Conservation (phyloP, 192 early-diverging fungal genomes). For the Thoreauomyces humboldtii region DNA sequence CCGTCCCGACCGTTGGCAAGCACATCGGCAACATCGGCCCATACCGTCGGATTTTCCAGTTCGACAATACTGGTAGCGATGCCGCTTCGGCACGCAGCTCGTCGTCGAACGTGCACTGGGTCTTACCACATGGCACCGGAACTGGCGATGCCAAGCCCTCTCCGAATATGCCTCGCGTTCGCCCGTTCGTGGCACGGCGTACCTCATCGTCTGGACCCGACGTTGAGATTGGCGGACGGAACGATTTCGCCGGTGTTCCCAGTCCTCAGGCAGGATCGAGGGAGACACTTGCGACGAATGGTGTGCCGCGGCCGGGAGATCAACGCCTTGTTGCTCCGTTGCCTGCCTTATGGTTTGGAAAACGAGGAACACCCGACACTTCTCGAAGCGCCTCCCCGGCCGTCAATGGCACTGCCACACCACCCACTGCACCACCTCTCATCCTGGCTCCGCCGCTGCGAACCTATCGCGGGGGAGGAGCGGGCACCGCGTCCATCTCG, state of each 20-base stretch:
- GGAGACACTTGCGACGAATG: background rate
- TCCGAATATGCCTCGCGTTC: no score
- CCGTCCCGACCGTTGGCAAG: constrained; percentile 1
- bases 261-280: background rate
- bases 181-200: background rate
- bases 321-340: background rate
- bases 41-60: constrained; percentile 46
- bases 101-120: constrained; percentile 7
- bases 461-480: background rate
- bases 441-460: constrained; percentile 26
- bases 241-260: constrained; percentile 21
- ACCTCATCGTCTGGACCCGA: constrained; percentile 31
- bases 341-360: constrained; percentile 8
- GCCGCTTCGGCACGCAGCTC: background rate
- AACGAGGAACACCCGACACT: background rate
- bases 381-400: background rate
- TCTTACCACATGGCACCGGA: background rate
- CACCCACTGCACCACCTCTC: constrained; percentile 16
- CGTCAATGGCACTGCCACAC: background rate
- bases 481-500: constrained; percentile 14
- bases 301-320: background rate
- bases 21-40: constrained; percentile 39
- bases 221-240: constrained; percentile 21
- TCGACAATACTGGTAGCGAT: background rate
- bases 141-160: no score